phyloP scores from a whole-genome alignment of 345 rosid genomes.

The Melaleuca alternifolia region DNA sequence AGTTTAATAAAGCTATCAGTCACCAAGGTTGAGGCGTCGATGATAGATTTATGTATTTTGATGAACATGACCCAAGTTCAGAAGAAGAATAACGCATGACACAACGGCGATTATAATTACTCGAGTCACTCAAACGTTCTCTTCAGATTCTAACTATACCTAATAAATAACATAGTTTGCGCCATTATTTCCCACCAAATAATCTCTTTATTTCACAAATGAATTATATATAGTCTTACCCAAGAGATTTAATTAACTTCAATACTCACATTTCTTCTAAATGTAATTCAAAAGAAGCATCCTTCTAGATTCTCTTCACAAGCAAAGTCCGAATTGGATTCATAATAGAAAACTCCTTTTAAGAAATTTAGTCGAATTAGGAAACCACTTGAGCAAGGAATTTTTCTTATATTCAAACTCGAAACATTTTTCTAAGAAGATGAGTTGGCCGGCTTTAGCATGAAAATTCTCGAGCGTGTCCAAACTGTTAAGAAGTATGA shows the following conservation, averaged over 20 bases:
- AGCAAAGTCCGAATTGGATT: too few relatives aligned
- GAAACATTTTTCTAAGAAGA: not conserved
- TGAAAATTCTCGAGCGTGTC: slow-evolving; percentile 83
- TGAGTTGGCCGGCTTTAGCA: slow-evolving; percentile 79
- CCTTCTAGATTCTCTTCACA: too few relatives aligned
- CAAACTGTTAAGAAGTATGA: slow-evolving; percentile 78
- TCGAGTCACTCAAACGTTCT: not conserved
- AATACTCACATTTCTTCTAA: too few relatives aligned
- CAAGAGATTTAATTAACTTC: not conserved
- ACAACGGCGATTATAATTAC: not conserved
- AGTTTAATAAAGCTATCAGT: slow-evolving; percentile 62
- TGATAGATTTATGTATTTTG: slow-evolving; percentile 18
- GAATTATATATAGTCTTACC: not conserved
- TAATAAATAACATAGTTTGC: not conserved
- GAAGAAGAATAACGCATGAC: rapidly evolving
- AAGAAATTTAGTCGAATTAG: too few relatives aligned
- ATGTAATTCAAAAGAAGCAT: too few relatives aligned
- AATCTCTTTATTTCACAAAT: not conserved
- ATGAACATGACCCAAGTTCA: not conserved
- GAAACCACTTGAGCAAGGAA: too few relatives aligned
- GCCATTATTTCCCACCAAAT: not conserved
- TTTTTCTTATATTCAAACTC: too few relatives aligned
- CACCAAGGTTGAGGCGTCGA: slow-evolving; percentile 54
- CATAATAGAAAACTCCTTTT: too few relatives aligned
- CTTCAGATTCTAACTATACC: too few relatives aligned